A percentile compares a stretch with the other conserved stretches of the same genome.
Conservation (phyloP, 129 eudicot genomes). For the Flaveria robusta region DNA sequence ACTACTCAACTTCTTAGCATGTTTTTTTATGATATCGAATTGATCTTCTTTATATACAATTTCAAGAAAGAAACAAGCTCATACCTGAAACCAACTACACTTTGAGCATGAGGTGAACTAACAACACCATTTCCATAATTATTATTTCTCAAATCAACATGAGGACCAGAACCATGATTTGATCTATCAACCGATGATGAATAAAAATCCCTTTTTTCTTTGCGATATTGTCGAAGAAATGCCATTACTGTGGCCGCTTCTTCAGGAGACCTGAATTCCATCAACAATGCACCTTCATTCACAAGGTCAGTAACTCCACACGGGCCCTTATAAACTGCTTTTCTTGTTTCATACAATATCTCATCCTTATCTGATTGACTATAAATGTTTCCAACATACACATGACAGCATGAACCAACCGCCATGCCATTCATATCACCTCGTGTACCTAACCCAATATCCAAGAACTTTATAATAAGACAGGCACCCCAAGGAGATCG, state of each 20-base stretch:
- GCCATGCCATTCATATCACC: constrained; percentile 66
- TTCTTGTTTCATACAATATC: constrained; percentile 61
- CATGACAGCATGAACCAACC: constrained; percentile 72
- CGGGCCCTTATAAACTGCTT: constrained; percentile 58
- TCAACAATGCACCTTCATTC: constrained; percentile 73
- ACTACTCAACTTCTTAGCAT: background rate
- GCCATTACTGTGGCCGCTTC: constrained; percentile 70
- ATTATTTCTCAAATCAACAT: constrained; percentile 49
- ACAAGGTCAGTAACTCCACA: constrained; percentile 64
- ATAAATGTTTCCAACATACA: constrained; percentile 69
- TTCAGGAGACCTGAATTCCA: constrained; percentile 89
- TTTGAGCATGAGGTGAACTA: constrained; percentile 59
- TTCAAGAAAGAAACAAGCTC: constrained; percentile 1
- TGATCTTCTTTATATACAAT: background rate
- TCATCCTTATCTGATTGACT: constrained; percentile 81
- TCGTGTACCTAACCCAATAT: constrained; percentile 73
- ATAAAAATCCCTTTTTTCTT: constrained; percentile 44
- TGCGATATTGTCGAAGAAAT: constrained; percentile 67
- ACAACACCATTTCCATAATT: constrained; percentile 41
- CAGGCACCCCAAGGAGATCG: constrained; percentile 80
- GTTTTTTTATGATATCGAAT: background rate
- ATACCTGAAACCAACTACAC: constrained; percentile 51
- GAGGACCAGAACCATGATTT: constrained; percentile 40
- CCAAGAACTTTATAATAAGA: constrained; percentile 71
- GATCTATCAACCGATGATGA: constrained; percentile 44